phyloP scores from a whole-genome alignment of 192 early-diverging fungal species.

The Rhizophlyctis rosea region DNA sequence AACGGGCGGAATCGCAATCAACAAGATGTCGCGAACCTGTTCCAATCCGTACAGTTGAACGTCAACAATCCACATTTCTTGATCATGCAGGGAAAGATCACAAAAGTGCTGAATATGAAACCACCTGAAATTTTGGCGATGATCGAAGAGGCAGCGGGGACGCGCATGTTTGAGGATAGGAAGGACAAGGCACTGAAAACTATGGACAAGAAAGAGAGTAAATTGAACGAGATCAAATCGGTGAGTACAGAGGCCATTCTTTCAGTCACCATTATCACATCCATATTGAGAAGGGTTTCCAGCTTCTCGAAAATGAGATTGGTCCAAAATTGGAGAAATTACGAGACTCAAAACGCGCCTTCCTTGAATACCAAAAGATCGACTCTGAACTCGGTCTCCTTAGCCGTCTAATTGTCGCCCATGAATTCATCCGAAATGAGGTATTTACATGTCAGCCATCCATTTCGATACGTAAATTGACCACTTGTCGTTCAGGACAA shows the following conservation, averaged over 20 bases:
- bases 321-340: conserved; percentile 88
- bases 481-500: conserved; percentile 25
- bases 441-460: conserved; percentile 35
- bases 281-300: background rate
- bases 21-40: conserved; percentile 84
- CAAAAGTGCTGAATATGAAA: conserved; percentile 99
- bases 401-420: conserved; percentile 75
- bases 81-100: conserved; percentile 99
- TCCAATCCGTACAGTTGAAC: conserved; percentile 97
- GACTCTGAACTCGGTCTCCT: conserved; percentile 85
- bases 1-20: conserved; percentile 91
- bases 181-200: conserved; percentile 93
- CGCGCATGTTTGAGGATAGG: conserved; percentile 97
- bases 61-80: conserved; percentile 99
- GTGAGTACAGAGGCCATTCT: conserved; percentile 35
- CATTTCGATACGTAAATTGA: background rate
- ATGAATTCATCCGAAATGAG: conserved; percentile 75
- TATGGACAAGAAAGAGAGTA: conserved; percentile 94
- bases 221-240: conserved; percentile 83
- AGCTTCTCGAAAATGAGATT: conserved; percentile 87
- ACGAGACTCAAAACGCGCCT: conserved; percentile 79
- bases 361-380: conserved; percentile 90
- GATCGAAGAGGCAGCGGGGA: conserved; percentile 99
- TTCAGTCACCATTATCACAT: background rate
- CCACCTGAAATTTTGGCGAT: conserved; percentile 92